Base-by-base conservation (phyloP, 108 stramenopile genomes). In the Skeletonema marinoi region DNA sequence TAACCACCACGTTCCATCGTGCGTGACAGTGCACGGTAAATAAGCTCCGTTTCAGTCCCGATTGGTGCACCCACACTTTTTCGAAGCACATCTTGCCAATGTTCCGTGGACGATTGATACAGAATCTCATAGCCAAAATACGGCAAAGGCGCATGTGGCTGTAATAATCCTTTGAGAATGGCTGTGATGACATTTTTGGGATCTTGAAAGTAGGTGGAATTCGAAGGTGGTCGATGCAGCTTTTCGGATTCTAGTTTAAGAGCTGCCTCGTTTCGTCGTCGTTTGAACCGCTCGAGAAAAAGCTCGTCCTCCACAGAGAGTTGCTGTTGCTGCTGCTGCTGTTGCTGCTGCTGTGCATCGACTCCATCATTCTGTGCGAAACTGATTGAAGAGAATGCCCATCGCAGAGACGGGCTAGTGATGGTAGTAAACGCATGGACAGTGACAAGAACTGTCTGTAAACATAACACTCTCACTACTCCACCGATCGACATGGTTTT, bases 41-140 rank as follows among this genome's bases (percentile, higher is more conserved):
- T 56, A 30, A 80, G 32, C 33, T 50, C 74, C 12, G 62, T 64
- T 33, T 75, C 81, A 13, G 65, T 70, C 1, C 61, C 68, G 4
- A n/a, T 8, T 16, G 85, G 81, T 4, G 87, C 86, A 14, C 85
- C 91, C 14, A 92, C 79, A 16, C 88, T 87, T 32, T 58, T 68
- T 17, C 75, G 54, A 10, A 90, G 44, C 10, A 80, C 51, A 10
- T 71, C 54, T 10, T 66, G 64, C 91, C 91, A 92, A 36, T 60
- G 14, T 21, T 60, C 9, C 17, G 89, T 86, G 16, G 72, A 74
- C 16, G 82, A 69, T 60, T 66, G 38, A 48, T 73, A 76, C 0
- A 87, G 54, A 33, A 75, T 19, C 56, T 87, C 78, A 21, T 78
- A 73, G 19, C 85, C 87, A 41, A 81, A 75, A 31, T 71, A 51